Percentiles rank a stretch among this genome's conserved stretches.
Evolutionary conservation across 2,329 filamentous ascomycete species (phyloP).

Genomic region (Tolypocladium ophioglossoides): DNA sequence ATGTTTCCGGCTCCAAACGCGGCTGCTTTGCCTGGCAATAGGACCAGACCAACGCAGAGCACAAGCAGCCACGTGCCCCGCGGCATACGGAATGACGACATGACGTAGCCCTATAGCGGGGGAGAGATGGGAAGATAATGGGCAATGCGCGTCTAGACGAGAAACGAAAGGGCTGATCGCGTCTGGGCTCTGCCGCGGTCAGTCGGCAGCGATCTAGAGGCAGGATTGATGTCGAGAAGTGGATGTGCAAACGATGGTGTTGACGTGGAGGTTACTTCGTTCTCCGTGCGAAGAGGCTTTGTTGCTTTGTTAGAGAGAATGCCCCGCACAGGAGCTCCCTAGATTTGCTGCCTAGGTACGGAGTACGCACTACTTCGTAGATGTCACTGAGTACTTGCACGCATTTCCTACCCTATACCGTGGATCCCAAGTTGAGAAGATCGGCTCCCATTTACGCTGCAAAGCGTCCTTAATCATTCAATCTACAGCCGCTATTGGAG

Average conservation of each 20-base stretch:
- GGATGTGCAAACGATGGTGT: background rate
- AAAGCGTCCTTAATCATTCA: too few species aligned
- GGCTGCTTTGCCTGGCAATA: slow-evolving; percentile 43
- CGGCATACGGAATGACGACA: slow-evolving; percentile 36
- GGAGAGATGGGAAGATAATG: background rate
- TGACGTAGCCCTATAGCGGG: slow-evolving; percentile 19
- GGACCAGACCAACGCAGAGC: slow-evolving; percentile 40
- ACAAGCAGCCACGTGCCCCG: slow-evolving; percentile 42
- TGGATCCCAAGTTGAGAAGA: too few species aligned
- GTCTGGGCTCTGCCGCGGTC: background rate
- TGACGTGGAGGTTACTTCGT: too few species aligned
- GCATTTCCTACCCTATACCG: background rate
- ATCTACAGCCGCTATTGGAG: too few species aligned
- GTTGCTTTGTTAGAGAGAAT: background rate
- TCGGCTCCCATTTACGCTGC: background rate
- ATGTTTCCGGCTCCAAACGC: slow-evolving; percentile 65
- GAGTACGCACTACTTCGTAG: too few species aligned
- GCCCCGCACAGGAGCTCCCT: background rate
- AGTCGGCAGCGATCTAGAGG: background rate
- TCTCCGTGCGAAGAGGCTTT: too few species aligned
- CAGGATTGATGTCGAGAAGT: background rate
- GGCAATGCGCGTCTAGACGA: background rate
- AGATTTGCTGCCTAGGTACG: too few species aligned
- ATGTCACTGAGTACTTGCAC: too few species aligned
- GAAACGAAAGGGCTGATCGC: background rate